Base-by-base conservation (phyloP, 164 flowering plant species). In the Malania oleifera region DNA sequence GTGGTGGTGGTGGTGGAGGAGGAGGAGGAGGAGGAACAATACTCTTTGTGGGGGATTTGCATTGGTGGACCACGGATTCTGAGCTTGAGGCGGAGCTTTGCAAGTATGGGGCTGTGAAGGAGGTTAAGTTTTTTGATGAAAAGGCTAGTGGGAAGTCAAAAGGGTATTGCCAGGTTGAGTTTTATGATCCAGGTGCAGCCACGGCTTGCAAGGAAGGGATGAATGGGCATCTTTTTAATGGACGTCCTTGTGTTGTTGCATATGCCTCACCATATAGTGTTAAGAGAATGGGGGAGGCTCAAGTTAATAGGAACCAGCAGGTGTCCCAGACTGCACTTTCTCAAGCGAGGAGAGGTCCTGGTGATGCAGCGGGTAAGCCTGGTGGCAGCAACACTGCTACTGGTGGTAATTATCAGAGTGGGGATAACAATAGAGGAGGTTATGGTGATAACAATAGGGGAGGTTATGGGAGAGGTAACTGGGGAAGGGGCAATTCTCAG, bases 31-130 rank as follows among this genome's bases (percentile, higher is more conserved):
- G 82, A 2, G 86, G 88, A 28, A 84, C 90, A 0, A 71, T 86
- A 28, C 77, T 88, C 18, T 88, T 81, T 71, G 91, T 91, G 11
- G 96, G 98, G 3, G 91, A 91, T 59, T 69, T 88, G 74, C 93
- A 83, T 68, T 91, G 96, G 97, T 90, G 97, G 97, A 90, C 95
- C 7, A 90, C 97, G 0, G 97, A 90, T 75, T 83, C 86, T 0
- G 81, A 91, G 43, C 76, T 91, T 15, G 98, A 91, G 73, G 61
- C 62, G 0, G 91, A 84, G 70, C 72, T 84, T 7, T 73, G 75
- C 18, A 84, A 83, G 75, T 88, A 91, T 73, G 98, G 98, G 26
- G 46, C 41, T 2, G 89, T 88, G 73, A 86, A 83, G 75, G 96
- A 91, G 70, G 80, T 91, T 35, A 86, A 80, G 60, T 88, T 91